Conservation (phyloP, 768 basidiomycete genomes). For the Auriculariales sp. region DNA sequence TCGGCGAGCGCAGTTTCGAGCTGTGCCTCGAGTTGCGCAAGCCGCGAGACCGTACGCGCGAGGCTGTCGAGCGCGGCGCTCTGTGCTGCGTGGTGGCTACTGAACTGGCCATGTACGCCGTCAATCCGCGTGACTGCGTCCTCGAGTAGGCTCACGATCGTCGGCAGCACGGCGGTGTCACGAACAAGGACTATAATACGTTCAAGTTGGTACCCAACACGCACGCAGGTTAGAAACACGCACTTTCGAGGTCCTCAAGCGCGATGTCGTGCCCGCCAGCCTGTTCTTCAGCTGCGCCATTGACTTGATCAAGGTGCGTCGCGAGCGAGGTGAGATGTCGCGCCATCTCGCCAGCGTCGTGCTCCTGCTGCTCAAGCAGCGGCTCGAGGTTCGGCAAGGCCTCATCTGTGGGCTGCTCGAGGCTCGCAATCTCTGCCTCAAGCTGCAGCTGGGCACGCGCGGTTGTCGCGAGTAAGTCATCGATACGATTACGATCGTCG, state of each 20-base stretch:
- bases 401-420: neutral
- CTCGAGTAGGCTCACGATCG: slow-evolving; percentile 61
- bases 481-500: slow-evolving; percentile 46
- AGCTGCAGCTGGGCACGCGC: slow-evolving; percentile 1
- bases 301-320: neutral
- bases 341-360: slow-evolving; percentile 41
- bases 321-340: neutral
- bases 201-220: neutral
- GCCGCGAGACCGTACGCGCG: slow-evolving; percentile 25
- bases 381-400: neutral
- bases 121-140: slow-evolving; percentile 39
- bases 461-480: slow-evolving; percentile 13
- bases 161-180: slow-evolving; percentile 64
- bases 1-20: slow-evolving; percentile 59
- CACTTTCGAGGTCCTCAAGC: slow-evolving; percentile 51
- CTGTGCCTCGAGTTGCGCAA: slow-evolving; percentile 36
- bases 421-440: neutral
- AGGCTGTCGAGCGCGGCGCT: slow-evolving; percentile 35
- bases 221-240: slow-evolving; percentile 3
- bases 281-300: neutral
- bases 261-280: too few species aligned
- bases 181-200: slow-evolving; percentile 59
- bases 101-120: slow-evolving; percentile 20
- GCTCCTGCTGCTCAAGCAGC: slow-evolving; percentile 21
- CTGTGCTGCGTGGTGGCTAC: neutral